These are phyloP conservation scores for Helminthosporium solani DNA, from an alignment of 2,329 filamentous ascomycete genomes.

Conservation along the genomic window DNA sequence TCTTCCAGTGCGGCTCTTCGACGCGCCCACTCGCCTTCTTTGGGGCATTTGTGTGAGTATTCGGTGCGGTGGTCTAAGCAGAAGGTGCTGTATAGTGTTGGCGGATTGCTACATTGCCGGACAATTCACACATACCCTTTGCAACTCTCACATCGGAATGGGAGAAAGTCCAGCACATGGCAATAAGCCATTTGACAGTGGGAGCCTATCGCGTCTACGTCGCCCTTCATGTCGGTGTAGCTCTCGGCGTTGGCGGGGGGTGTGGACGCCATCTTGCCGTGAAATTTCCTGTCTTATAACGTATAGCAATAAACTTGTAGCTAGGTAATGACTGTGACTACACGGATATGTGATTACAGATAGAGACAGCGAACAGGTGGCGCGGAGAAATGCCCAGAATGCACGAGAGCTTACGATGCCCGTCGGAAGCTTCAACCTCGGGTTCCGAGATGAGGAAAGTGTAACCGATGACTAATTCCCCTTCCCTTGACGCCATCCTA, in stretches of 20 bases:
- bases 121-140: constrained; percentile 46
- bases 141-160: constrained; percentile 91
- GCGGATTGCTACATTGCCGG: not conserved
- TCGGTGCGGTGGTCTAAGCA: constrained; percentile 94
- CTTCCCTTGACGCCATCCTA: no score
- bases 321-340: constrained; percentile 8
- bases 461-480: constrained; percentile 6
- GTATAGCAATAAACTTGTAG: not conserved
- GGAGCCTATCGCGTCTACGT: constrained; percentile 81
- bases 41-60: constrained; percentile 69
- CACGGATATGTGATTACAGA: constrained; percentile 11
- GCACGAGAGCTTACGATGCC: constrained; percentile 15
- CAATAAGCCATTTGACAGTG: constrained; percentile 93
- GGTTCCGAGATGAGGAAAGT: constrained; percentile 4
- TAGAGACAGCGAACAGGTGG: constrained; percentile 2
- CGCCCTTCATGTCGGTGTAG: constrained; percentile 70
- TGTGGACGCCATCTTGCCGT: constrained; percentile 20
- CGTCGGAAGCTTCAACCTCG: not conserved
- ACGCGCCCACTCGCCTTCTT: constrained; percentile 62
- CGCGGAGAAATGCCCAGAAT: constrained; percentile 19
- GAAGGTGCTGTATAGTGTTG: constrained; percentile 61
- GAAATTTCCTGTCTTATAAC: not conserved
- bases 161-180: constrained; percentile 92
- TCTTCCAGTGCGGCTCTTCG: constrained; percentile 44
- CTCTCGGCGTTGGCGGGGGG: constrained; percentile 36